Base-by-base conservation (phyloP, 2,329 filamentous ascomycete genomes). In the Colletotrichum tropicicola region DNA sequence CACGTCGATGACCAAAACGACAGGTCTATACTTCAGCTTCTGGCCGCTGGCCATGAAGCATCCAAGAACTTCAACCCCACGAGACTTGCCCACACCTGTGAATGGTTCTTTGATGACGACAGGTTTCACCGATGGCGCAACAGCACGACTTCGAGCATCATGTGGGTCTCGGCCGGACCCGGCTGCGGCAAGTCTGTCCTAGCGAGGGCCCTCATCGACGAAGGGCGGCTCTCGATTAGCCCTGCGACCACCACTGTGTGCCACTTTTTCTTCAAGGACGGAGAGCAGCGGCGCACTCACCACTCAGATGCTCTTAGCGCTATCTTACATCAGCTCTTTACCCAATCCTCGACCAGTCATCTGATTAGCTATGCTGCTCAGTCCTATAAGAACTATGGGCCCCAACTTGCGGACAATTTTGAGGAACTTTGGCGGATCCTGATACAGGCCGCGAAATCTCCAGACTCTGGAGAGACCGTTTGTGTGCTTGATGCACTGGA, bases 141-240 rank as follows among this genome's bases (percentile, higher is more conserved):
- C 3, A 49, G 62, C 19, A 39, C 30, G 0, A 5, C 12, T 15
- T 71, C 71, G 0, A 68, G 60, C 41, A 39, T 75, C 23, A 67
- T 78, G 9, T 76, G 73, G 73, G 70, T 78, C 6, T 72, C 73
- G 13, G 74, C 74, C 7, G 71, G 70, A 17, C 74, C 74, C 9
- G 73, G 75, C 2, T 76, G 73, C 59, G 75, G 76, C 13, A 78
- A 78, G 59, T 78, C 76, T 2, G 73, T 75, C 19, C 65, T 76
- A 13, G 69, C 73, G 10, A 67, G 56, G 21, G 23, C 66, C 17
- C 63, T 79, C 6, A 65, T 78, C 17, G 75, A 78, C 51, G 70
- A 75, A 39, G 21, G 62, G 2, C 12, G 30, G 5, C 30, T 35
- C 9, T 12, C 9, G 10, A 35, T 13, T 3, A 35, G 30, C 9